phyloP scores from a whole-genome alignment of 306 rosid species.

The Luffa acutangula region DNA sequence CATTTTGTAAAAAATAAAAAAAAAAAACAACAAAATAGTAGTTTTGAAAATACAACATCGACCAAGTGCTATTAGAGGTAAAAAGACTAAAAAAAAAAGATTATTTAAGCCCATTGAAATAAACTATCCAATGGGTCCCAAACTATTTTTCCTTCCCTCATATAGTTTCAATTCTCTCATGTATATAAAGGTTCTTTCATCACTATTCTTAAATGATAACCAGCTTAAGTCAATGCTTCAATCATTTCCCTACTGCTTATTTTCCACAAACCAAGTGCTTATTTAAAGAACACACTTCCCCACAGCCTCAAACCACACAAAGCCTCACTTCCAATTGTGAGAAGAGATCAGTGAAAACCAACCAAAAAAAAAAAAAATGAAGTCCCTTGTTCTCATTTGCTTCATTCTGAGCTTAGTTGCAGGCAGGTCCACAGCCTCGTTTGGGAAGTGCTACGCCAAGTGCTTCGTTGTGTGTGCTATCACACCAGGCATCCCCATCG shows the following conservation, averaged over 20 bases:
- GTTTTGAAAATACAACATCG: too few species aligned
- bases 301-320: neutral
- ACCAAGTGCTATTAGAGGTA: too few species aligned
- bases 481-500: constrained; percentile 14
- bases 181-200: neutral
- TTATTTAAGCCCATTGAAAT: neutral
- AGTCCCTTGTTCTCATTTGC: neutral
- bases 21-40: too few species aligned
- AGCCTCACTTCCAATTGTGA: neutral
- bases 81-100: too few species aligned
- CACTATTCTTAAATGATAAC: neutral
- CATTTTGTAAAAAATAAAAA: too few species aligned
- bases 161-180: neutral
- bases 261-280: neutral
- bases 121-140: neutral
- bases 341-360: too few species aligned
- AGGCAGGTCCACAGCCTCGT: constrained; percentile 8
- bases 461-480: constrained; percentile 33
- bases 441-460: constrained; percentile 24
- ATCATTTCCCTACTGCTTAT: neutral
- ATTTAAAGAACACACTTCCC: neutral
- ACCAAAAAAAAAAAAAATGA: neutral
- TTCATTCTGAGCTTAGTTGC: constrained; percentile 8
- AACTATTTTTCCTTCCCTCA: too few species aligned
- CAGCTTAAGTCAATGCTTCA: neutral